Evolutionary conservation across 1,284 basidiomycete genomes (phyloP), one percentile per base, ranked within the genome.

Genomic region (Tremellales sp.): DNA sequence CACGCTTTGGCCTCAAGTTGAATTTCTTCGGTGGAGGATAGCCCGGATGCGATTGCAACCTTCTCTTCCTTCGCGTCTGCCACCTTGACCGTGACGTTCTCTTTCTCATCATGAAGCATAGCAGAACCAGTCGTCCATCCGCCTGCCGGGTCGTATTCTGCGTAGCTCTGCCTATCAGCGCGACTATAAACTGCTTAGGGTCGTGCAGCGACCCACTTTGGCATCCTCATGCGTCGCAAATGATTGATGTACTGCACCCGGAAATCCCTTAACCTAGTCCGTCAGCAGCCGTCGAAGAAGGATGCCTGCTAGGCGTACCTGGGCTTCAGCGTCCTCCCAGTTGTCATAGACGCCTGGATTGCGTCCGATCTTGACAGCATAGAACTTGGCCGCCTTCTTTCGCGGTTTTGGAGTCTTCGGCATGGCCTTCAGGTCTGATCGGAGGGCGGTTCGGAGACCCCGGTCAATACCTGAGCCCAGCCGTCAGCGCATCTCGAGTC

Each of bases 301-400:
- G 40, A n/a, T 4, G 17, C 17, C 39, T n/a, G 33, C n/a, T n/a
- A 36, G 23, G 37, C 58, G 44, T 26, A 63, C 64, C 49, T 64
- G 64, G 8, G 46, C 41, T 40, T 58, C 51, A 11, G 55, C 50
- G 26, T 64, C 58, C 10, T 24, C 33, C 65, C 60, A 61, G 10
- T 50, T 57, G 3, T 49, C 40, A 29, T 63, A 67, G 1, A 67
- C 57, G 4, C 65, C 65, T 3, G 62, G 62, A 12, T 31, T n/a
- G 39, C 64, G 27, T 15, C 64, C 64, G 12, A 45, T 29, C 29
- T 46, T 47, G n/a, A 66, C 64, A 3, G 53, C 61, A 45, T 62
- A 64, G 51, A 46, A 61, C 40, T 56, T 57, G 11, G 42, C 36
- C 19, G 47, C 33, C 33, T 36, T 36, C 4, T 15, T 36, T 17